Evolutionary conservation across 2,329 filamentous ascomycete species (phyloP).

Genomic region (Microdochium nivale): DNA sequence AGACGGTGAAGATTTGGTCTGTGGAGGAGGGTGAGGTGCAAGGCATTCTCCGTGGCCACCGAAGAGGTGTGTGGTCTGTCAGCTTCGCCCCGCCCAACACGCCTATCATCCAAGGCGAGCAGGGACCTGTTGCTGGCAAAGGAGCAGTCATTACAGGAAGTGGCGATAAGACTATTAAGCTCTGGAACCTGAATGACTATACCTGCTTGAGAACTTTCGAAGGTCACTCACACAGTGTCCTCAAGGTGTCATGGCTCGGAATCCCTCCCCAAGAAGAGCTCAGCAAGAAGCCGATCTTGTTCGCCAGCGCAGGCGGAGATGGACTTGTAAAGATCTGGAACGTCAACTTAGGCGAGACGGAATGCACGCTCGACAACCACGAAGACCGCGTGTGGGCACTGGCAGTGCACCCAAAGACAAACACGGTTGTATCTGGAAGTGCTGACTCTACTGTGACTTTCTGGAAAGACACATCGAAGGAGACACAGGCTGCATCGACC

Average conservation of each 20-base stretch:
- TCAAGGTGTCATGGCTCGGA: constrained; percentile 86
- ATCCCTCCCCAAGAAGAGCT: constrained; percentile 39
- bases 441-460: constrained; percentile 91
- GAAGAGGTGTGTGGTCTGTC: constrained; percentile 92
- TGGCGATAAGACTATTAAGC: constrained; percentile 90
- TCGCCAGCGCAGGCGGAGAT: constrained; percentile 86
- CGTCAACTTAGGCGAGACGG: constrained; percentile 71
- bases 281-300: constrained; percentile 53
- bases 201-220: constrained; percentile 90
- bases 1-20: constrained; percentile 95
- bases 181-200: constrained; percentile 92
- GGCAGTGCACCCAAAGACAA: constrained; percentile 57
- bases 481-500: constrained; percentile 67
- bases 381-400: constrained; percentile 93
- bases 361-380: constrained; percentile 91
- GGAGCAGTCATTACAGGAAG: constrained; percentile 84
- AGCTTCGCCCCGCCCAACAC: constrained; percentile 77
- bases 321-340: constrained; percentile 97
- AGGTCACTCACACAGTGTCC: constrained; percentile 88
- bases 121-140: constrained; percentile 64
- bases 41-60: constrained; percentile 86
- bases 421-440: constrained; percentile 80
- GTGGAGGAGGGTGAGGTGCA: constrained; percentile 81
- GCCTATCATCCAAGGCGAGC: constrained; percentile 63
- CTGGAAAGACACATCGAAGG: constrained; percentile 84